Base-by-base conservation (phyloP, 2,329 filamentous ascomycete species). In the Botryotinia convoluta region DNA sequence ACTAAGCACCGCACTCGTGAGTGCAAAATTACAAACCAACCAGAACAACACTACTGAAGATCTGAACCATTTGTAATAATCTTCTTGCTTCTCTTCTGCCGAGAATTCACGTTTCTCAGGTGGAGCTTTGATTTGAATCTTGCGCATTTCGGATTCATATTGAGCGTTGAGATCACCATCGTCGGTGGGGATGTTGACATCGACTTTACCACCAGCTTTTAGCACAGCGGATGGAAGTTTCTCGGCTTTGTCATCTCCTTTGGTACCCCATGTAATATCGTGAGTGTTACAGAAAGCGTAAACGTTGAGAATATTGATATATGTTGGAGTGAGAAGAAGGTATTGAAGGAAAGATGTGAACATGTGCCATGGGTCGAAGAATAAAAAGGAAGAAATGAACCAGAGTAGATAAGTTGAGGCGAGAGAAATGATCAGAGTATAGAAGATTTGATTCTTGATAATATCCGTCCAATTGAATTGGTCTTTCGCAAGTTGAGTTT, bases 251-350 rank as follows among this genome's bases (percentile, higher is more conserved):
- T 99, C 99, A 87, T 99, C 96, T 74, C 96, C 96, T 84, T 99
- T 99, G 61, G 96, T 99, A 65, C 96, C 96, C 96, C 96, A 99
- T 0, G 95, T 97, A 39, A 99, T 94, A 82, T 99, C 96, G 88
- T 99, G 96, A 0, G 95, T 97, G 85, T 99, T 99, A 86, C 96
- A 98, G 83, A 99, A 99, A 61, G 96, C 96, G 84, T 99, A 99
- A 39, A 98, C 94, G 83, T 99, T 96, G 4, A 99, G 87, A 0
- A 94, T 98, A 85, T 95, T 98, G 83, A 99, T 97, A 85, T 98
- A 99, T 51, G 88, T 91, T 0, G 96, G 96, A 48, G 99, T 87
- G 44, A 99, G 90, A 64, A 95, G 88, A 82, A 99, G 98, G 86
- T 99, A 99, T 82, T 98, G 95, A 0, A 87, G 88, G 0, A 93